phyloP scores from a whole-genome alignment of 306 rosid species.

The Acmispon strigosus region DNA sequence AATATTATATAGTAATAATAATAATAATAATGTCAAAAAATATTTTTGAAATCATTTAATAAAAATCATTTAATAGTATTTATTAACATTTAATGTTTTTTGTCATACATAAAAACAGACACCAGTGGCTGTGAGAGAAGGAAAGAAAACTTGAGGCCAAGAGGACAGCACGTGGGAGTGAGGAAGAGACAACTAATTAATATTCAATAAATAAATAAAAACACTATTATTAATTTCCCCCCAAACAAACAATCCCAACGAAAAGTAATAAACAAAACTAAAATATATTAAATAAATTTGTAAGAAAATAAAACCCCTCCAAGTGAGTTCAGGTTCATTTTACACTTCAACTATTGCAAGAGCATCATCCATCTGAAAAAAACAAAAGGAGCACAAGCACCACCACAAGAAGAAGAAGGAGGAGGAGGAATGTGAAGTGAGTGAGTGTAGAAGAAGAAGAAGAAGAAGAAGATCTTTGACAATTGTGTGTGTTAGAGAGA shows the following conservation, averaged over 20 bases:
- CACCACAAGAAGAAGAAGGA: background rate
- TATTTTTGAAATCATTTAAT: no score
- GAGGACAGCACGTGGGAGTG: conserved; percentile 40
- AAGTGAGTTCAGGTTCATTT: background rate
- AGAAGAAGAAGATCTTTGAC: background rate
- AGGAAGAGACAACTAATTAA: conserved; percentile 21
- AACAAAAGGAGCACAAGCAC: background rate
- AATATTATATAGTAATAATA: no score
- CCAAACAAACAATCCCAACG: background rate
- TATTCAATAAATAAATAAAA: background rate
- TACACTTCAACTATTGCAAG: background rate
- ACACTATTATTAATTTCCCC: background rate
- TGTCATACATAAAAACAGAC: background rate
- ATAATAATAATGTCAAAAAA: no score
- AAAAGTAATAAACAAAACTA: background rate
- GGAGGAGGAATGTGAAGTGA: conserved; percentile 19
- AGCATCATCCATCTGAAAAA: background rate
- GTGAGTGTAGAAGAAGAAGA: background rate
- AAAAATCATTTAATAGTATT: no score
- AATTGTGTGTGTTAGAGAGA: background rate
- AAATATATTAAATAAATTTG: no score
- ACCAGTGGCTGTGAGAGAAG: background rate
- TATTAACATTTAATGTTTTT: no score
- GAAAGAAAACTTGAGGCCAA: background rate
- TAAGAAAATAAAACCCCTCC: background rate